phyloP scores from a whole-genome alignment of 106 monocot genomes.

The Iris macrosiphon region DNA sequence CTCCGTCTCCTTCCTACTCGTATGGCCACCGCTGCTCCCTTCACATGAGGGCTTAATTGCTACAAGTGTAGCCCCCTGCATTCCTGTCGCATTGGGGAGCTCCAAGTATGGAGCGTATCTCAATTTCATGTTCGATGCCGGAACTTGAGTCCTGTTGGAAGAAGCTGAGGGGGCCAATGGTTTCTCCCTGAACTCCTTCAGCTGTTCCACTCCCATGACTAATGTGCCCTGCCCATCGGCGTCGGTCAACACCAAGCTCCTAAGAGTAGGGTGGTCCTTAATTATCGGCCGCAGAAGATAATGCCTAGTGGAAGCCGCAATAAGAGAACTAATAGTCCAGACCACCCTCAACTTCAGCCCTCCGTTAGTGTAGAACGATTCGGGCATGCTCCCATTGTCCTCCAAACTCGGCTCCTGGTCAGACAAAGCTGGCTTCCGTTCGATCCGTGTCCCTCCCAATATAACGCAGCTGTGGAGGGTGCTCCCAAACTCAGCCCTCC shows the following conservation, averaged over 20 bases:
- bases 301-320: constrained; percentile 81
- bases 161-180: constrained; percentile 58
- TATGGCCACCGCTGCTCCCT: constrained; percentile 11
- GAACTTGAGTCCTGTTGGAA: constrained; percentile 76
- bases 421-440: constrained; percentile 13
- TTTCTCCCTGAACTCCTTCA: constrained; percentile 80
- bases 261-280: constrained; percentile 71
- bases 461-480: constrained; percentile 75
- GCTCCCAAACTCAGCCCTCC: constrained; percentile 83
- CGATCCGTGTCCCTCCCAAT: constrained; percentile 58
- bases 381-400: constrained; percentile 79
- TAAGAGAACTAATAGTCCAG: constrained; percentile 86
- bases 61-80: constrained; percentile 77
- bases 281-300: constrained; percentile 65
- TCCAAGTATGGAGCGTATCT: constrained; percentile 64
- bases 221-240: constrained; percentile 80
- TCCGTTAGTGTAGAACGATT: constrained; percentile 78
- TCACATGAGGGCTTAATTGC: constrained; percentile 59
- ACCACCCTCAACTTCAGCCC: constrained; percentile 77
- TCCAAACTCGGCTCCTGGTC: constrained; percentile 26
- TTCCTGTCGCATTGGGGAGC: constrained; percentile 46
- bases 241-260: constrained; percentile 60
- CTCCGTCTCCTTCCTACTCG: constrained; percentile 51
- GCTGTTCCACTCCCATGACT: constrained; percentile 61
- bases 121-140: constrained; percentile 76